Evolutionary conservation across 495 filamentous ascomycete genomes (phyloP).

Genomic region (Aspergillus homomorphus): DNA sequence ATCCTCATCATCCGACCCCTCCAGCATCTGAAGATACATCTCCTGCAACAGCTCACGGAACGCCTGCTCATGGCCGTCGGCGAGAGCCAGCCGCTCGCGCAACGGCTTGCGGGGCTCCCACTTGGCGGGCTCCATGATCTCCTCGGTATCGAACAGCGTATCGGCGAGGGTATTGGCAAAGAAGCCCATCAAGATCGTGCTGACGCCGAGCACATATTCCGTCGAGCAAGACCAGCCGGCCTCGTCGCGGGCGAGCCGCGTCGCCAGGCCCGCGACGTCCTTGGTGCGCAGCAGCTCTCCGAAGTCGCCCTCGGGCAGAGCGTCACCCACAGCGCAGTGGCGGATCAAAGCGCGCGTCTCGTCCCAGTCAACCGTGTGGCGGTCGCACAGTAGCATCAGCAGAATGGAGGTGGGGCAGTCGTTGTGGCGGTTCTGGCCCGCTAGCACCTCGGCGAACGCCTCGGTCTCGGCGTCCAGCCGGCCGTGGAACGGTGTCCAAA

Average conservation of each 20-base stretch:
- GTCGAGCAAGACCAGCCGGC: constrained; percentile 10
- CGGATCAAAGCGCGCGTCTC: constrained; percentile 11
- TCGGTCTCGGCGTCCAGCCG: constrained; percentile 11
- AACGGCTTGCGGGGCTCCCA: constrained; percentile 12
- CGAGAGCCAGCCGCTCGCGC: neutral
- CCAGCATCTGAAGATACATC: constrained; percentile 13
- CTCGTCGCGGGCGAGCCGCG: constrained; percentile 12
- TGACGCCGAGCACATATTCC: constrained; percentile 15
- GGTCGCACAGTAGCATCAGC: constrained; percentile 11
- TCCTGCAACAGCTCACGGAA: constrained; percentile 5
- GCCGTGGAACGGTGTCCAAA: constrained; percentile 13
- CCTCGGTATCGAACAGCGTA: constrained; percentile 13
- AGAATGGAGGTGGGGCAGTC: constrained; percentile 10
- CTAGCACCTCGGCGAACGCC: constrained; percentile 2
- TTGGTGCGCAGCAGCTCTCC: constrained; percentile 2
- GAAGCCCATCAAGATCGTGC: constrained; percentile 9
- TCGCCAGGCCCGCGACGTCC: constrained; percentile 8
- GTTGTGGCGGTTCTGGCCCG: constrained; percentile 5
- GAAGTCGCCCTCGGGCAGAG: constrained; percentile 6
- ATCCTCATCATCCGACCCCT: constrained; percentile 2
- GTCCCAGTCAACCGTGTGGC: constrained; percentile 16
- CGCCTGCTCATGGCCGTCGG: constrained; percentile 11
- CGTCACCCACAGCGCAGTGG: neutral
- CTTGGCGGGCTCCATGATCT: neutral
- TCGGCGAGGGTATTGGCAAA: constrained; percentile 7